These are phyloP conservation scores for Hypoxylon sp. DNA, from an alignment of 2,329 filamentous ascomycete genomes.

Conservation along the genomic window DNA sequence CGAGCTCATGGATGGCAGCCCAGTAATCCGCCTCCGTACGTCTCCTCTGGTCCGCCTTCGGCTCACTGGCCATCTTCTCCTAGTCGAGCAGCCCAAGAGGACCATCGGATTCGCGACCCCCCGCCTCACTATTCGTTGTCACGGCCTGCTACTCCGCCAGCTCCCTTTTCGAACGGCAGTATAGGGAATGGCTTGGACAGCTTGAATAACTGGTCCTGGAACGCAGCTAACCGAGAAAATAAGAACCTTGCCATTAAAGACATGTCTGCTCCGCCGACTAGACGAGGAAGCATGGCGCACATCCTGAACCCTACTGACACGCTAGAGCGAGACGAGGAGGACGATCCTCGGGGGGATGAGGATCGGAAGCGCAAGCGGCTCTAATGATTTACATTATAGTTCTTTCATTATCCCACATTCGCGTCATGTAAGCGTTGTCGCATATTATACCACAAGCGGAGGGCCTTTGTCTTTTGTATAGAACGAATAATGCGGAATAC, in stretches of 20 bases:
- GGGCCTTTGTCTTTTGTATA: slow-evolving; percentile 45
- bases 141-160: slow-evolving; percentile 68
- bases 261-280: slow-evolving; percentile 69
- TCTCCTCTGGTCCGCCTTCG: slow-evolving; percentile 70
- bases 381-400: slow-evolving; percentile 55
- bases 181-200: slow-evolving; percentile 67
- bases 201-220: slow-evolving; percentile 68
- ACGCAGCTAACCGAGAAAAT: slow-evolving; percentile 65
- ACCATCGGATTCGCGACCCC: slow-evolving; percentile 70
- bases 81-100: slow-evolving; percentile 64
- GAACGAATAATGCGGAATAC: slow-evolving; percentile 45
- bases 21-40: slow-evolving; percentile 71
- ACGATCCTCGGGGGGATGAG: slow-evolving; percentile 69
- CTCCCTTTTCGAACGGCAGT: slow-evolving; percentile 65
- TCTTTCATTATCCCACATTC: slow-evolving; percentile 27
- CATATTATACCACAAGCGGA: slow-evolving; percentile 45
- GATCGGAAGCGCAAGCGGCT: slow-evolving; percentile 75
- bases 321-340: slow-evolving; percentile 69
- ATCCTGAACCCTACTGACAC: slow-evolving; percentile 74
- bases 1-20: slow-evolving; percentile 86
- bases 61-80: slow-evolving; percentile 70
- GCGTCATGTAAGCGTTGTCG: slow-evolving; percentile 40
- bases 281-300: slow-evolving; percentile 73
- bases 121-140: slow-evolving; percentile 70
- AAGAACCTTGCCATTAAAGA: slow-evolving; percentile 68